phyloP scores from a whole-genome alignment of 805 yeast species.

The Ascoidea asiatica region DNA sequence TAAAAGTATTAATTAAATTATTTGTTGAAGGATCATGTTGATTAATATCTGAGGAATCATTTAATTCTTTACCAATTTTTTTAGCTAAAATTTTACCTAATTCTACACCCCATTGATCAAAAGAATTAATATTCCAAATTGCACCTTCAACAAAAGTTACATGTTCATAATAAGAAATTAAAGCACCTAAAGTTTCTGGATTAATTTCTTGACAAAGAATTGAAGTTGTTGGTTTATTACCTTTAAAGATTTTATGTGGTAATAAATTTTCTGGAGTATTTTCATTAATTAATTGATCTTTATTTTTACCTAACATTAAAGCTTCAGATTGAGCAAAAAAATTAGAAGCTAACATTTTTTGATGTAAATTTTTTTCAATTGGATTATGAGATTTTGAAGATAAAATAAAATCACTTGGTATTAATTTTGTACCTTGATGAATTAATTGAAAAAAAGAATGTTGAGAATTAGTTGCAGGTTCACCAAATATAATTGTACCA shows the following conservation, averaged over 20 bases:
- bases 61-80: conserved; percentile 84
- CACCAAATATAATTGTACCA: conserved; percentile 92
- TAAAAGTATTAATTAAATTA: conserved; percentile 90
- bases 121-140: conserved; percentile 97
- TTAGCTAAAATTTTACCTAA: conserved; percentile 96
- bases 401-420: conserved; percentile 91
- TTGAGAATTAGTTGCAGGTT: conserved; percentile 98
- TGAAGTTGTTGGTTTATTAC: conserved; percentile 98
- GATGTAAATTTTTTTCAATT: conserved; percentile 85
- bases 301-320: conserved; percentile 88
- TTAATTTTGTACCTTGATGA: conserved; percentile 96
- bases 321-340: conserved; percentile 98
- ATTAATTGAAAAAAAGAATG: conserved; percentile 99
- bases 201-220: conserved; percentile 92
- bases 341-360: conserved; percentile 97
- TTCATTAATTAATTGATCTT: conserved; percentile 71
- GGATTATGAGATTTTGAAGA: conserved; percentile 99
- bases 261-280: conserved; percentile 78
- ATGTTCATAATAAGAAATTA: conserved; percentile 97
- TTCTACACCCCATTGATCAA: conserved; percentile 99
- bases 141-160: conserved; percentile 98
- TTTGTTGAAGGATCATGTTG: conserved; percentile 87
- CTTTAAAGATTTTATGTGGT: conserved; percentile 93
- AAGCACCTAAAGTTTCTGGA: conserved; percentile 90
- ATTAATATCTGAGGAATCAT: conserved; percentile 37